phyloP scores from a whole-genome alignment of 2,329 filamentous ascomycete species.

The Sarocladiaceae sp. region DNA sequence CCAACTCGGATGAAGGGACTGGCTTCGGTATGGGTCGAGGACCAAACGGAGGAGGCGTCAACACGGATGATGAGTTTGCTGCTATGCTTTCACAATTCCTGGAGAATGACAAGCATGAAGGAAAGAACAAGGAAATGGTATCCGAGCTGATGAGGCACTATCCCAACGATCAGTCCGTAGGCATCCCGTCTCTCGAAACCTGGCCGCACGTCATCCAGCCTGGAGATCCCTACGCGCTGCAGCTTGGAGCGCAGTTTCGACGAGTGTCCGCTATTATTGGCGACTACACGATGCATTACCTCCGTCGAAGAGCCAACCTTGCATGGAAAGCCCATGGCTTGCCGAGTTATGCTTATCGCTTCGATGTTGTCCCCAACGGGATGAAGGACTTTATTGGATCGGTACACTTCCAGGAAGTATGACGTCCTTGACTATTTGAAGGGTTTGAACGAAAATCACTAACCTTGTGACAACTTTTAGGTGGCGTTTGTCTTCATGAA shows the following conservation, averaged over 20 bases:
- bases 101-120: constrained; percentile 38
- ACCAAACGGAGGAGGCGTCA: constrained; percentile 13
- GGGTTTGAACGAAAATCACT: too few species aligned
- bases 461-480: constrained; percentile 13
- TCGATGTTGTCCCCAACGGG: constrained; percentile 24
- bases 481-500: constrained; percentile 36
- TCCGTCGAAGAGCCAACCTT: constrained; percentile 20
- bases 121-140: constrained; percentile 26
- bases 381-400: constrained; percentile 17
- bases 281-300: constrained; percentile 20
- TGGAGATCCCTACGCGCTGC: constrained; percentile 17
- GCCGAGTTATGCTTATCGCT: constrained; percentile 25
- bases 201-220: constrained; percentile 25
- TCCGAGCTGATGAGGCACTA: constrained; percentile 36
- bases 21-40: constrained; percentile 30
- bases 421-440: too few species aligned
- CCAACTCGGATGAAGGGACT: constrained; percentile 39
- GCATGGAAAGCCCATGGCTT: constrained; percentile 21
- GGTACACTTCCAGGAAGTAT: constrained; percentile 32
- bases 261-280: constrained; percentile 24
- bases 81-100: constrained; percentile 22
- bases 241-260: constrained; percentile 22
- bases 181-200: constrained; percentile 23
- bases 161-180: constrained; percentile 35
- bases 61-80: constrained; percentile 38